These are phyloP conservation scores for bread wheat (Triticum aestivum) DNA, from an alignment of 176 grass and related monocot species.

Conservation along the genomic window IWGSC_CS_RefSeq_v2.1 NC_057797.1:207821282-207821781, in stretches of 20 bases:
- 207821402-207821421: neutral
- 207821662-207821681: conserved; percentile 27
- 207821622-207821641: conserved; percentile 17
- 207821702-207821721: conserved; percentile 21
- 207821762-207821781: conserved; percentile 21
- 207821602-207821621: conserved; percentile 49
- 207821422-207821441: neutral
- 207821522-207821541: conserved; percentile 9
- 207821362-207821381: neutral
- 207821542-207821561: neutral
- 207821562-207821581: conserved; percentile 12
- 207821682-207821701: neutral
- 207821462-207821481: neutral
- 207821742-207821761: conserved; percentile 12
- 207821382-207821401: neutral
- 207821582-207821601: conserved; percentile 36
- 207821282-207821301: conserved; percentile 11
- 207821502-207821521: neutral
- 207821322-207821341: neutral
- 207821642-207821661: conserved; percentile 12
- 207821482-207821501: neutral
- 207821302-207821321: neutral
- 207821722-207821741: conserved; percentile 41
- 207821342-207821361: neutral
- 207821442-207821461: neutral